Evolutionary conservation across 768 basidiomycete genomes (phyloP).

Genomic region (Mycena rosella): DNA sequence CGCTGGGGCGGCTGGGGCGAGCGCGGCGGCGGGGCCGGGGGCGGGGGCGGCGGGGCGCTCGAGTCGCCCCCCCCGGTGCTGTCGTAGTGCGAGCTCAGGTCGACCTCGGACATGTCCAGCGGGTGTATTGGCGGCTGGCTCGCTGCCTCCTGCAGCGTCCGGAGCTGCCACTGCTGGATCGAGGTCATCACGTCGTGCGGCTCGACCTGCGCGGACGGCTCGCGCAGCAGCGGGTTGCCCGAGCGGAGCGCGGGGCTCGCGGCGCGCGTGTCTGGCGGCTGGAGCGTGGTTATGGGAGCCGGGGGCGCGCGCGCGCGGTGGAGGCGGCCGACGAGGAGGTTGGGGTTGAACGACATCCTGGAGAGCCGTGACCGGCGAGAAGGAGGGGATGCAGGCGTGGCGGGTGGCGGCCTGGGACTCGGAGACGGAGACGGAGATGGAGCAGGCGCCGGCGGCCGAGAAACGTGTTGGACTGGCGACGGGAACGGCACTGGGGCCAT

Average conservation of each 20-base stretch:
- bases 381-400: conserved; percentile 18
- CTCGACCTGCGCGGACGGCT: conserved; percentile 26
- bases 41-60: conserved; percentile 35
- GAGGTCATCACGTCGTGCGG: conserved; percentile 38
- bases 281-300: conserved; percentile 20
- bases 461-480: conserved; percentile 5
- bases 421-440: conserved; percentile 6
- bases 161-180: conserved; percentile 47
- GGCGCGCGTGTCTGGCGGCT: conserved; percentile 4
- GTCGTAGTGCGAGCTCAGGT: conserved; percentile 50
- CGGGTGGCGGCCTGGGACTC: conserved; percentile 4
- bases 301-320: conserved; percentile 22
- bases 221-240: conserved; percentile 30
- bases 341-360: conserved; percentile 46
- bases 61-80: too few species aligned
- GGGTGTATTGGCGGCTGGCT: conserved; percentile 38
- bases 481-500: conserved; percentile 36
- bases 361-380: conserved; percentile 25
- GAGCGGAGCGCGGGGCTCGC: conserved; percentile 34
- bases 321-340: conserved; percentile 41
- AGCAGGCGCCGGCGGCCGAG: neutral
- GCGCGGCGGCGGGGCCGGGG: conserved; percentile 40
- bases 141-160: conserved; percentile 43
- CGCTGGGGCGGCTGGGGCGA: conserved; percentile 42
- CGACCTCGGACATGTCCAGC: conserved; percentile 45